Evolutionary conservation across 2,329 filamentous ascomycete species (phyloP), one percentile per base, ranked within the genome.

Genomic region (Hypomyces perniciosus): DNA sequence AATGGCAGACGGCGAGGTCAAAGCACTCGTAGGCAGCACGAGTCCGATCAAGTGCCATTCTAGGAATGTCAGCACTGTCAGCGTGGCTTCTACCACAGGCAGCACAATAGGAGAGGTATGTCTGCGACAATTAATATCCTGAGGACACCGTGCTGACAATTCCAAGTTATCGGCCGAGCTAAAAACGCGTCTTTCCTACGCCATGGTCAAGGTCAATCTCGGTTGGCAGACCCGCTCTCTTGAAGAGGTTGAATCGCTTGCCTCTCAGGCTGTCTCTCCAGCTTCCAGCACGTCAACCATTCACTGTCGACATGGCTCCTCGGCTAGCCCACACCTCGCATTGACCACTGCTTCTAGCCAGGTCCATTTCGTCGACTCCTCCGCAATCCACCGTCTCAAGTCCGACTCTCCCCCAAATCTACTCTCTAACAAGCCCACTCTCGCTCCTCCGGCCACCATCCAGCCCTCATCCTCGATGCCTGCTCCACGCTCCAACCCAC

Each of bases 141-240:
- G 9, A 31, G 27, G 27, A 40, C 34, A 31, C 35, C 31, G 56
- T 55, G 59, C 55, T 60, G 53, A 58, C 55, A 20, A 40, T 43
- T 33, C 38, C 6, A 65, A 90, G 86, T 72, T 89, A 48, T 90
- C 88, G 38, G 81, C 84, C 49, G 87, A 92, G 63, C 78, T 97
- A 47, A 86, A 85, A 64, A 85, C 90, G 46, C 86, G 90, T 61
- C 78, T 97, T 29, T 89, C 90, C 6, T 96, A 96, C 68, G 92
- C 92, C 57, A 93, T 95, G 80, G 80, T 95, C 64, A 96, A 96
- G 68, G 87, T 96, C 38, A 89, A 90, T 65, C 84, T 95, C 63
- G 90, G 89, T 52, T 93, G 90, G 86, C 87, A 95, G 68, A 79
- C 84, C 45, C 83, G 86, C 56, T 83, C 83, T 13, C 81, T 93